Base-by-base conservation (phyloP, 1,284 basidiomycete species). In the Leccinum griseonigrum region DNA sequence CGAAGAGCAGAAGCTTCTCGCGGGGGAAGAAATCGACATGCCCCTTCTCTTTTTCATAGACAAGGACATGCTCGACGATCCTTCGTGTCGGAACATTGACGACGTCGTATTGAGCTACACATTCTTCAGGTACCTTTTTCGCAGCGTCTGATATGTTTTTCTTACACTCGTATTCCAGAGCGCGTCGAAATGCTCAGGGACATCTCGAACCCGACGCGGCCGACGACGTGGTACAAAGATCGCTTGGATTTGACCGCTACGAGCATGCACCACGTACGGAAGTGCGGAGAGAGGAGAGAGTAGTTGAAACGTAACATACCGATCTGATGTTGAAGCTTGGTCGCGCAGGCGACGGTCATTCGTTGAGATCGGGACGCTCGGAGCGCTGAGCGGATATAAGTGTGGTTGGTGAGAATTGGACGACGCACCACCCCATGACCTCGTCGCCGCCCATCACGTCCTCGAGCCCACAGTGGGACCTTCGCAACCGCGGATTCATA, bases 31-130 rank as follows among this genome's bases (percentile, higher is more conserved):
- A 76, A 94, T 99, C 18, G 97, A 99, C 77, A 92, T 99, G 83
- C 97, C 97, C 16, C 84, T 99, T 31, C 86, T 99, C 65, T 99
- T 99, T 82, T 99, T 99, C 80, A 97, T 99, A 67, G 97, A 99
- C 80, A 90, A 92, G 63, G 97, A 99, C 72, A 88, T 98, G 62
- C 79, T 97, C 51, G 95, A 98, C 57, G 97, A 99, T 69, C 94
- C 94, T 2, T 77, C 86, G 3, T 92, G 95, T 75, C 84, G 88
- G 66, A 87, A 90, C 64, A 84, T 99, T 3, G 89, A 96, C 68
- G 94, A 98, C 71, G 85, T 99, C 10, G 94, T 99, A 0, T 76
- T 99, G 59, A 95, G 91, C 53, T 99, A 99, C 76, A 99, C 97
- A 0, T 99, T 99, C 81, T 99, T 99, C 85, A 85, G 86, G 94